Evolutionary conservation across 2,329 filamentous ascomycete genomes (phyloP).

Genomic region (Colletotrichum tropicicola): DNA sequence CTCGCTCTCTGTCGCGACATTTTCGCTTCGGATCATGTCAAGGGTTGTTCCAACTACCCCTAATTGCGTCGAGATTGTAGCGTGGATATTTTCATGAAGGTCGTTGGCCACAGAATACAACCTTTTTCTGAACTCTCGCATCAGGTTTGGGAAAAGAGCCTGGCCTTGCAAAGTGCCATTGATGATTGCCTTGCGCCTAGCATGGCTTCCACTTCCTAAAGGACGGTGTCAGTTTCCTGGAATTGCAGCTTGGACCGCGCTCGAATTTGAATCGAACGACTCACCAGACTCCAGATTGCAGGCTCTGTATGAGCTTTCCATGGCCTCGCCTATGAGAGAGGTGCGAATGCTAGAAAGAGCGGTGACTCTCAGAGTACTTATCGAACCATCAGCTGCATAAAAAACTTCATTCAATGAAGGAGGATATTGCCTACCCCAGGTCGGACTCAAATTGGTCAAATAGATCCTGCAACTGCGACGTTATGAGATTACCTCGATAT

Average conservation of each 20-base stretch:
- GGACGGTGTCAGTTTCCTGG: neutral
- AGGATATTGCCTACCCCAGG: slow-evolving; percentile 14
- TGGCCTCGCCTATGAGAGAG: slow-evolving; percentile 45
- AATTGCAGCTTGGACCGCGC: neutral
- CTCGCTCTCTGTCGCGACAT: neutral
- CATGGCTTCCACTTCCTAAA: slow-evolving; percentile 43
- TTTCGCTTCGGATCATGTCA: neutral
- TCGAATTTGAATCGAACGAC: slow-evolving; percentile 4
- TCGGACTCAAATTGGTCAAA: slow-evolving; percentile 35
- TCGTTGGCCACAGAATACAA: neutral
- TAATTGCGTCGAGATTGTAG: neutral
- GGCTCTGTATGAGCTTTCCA: slow-evolving; percentile 44
- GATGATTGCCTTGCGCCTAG: slow-evolving; percentile 45
- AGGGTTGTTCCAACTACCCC: neutral
- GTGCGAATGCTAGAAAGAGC: slow-evolving; percentile 46
- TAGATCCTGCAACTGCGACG: slow-evolving; percentile 37
- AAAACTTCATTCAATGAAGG: no score
- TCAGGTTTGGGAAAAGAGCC: slow-evolving; percentile 37
- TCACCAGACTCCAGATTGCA: slow-evolving; percentile 44
- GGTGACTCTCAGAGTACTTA: slow-evolving; percentile 44
- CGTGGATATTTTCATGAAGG: neutral
- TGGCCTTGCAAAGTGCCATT: slow-evolving; percentile 34
- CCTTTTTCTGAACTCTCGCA: neutral
- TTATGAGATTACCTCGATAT: slow-evolving; percentile 39
- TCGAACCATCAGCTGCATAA: neutral